Evolutionary conservation across 2,329 filamentous ascomycete genomes (phyloP), one percentile per base, ranked within the genome.

Genomic region (Davidsoniella virescens): DNA sequence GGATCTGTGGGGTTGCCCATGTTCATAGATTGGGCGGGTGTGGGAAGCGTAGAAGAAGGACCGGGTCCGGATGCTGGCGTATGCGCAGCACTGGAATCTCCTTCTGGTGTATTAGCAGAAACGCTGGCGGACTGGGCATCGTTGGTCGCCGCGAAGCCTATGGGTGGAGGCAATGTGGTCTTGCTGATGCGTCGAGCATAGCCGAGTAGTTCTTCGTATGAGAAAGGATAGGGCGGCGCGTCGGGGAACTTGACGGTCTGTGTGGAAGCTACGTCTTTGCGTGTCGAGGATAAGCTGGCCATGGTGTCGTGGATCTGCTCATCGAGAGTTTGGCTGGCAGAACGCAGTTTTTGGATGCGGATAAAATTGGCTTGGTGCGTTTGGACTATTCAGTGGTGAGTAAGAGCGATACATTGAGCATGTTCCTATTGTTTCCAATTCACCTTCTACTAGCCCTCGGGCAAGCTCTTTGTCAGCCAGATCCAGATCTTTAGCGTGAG

Each of bases 171-270:
- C 10, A 87, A 72, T 0, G 86, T 90, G 56, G 81, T 87, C 61
- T 80, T 83, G 62, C 80, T 83, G 59, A 93, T 92, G 55, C 81
- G 79, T 41, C 82, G 81, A 18, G 85, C 86, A 61, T 86, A 92
- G 54, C 70, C 73, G 18, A 93, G 77, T 0, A 93, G 75, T 56
- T 88, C 81, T 42, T 78, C 72, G 59, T 87, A 85, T 3, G 73
- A 73, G 46, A 92, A 73, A 8, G 70, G 64, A 56, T 73, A 70
- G 59, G 68, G 72, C 2, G 70, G 65, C 4, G 63, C 65, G 5
- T 70, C 61, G 4, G 75, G 70, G 55, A 76, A 75, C 18, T 65
- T 66, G 5, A 77, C 80, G 1, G 73, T 71, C 2, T 75, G 72
- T 1, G 78, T 79, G 23, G 72, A 70, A 40, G 80, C 72, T 39